A percentile compares a stretch with the other conserved stretches of the same genome.
Evolutionary conservation across 805 yeast genomes (phyloP).

Genomic region (Monosporozyma yasuniensis): DNA sequence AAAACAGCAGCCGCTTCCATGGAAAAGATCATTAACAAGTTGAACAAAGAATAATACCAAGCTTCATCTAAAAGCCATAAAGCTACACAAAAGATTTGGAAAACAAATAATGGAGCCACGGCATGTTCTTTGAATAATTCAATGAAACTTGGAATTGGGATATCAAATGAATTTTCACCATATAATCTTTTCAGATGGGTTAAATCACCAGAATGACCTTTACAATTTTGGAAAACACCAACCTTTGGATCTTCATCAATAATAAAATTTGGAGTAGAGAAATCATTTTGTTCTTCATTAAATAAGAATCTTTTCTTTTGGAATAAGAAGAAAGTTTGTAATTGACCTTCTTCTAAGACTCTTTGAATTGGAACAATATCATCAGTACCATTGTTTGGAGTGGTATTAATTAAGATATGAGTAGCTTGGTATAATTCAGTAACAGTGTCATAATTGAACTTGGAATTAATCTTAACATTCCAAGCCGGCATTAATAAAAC

Average conservation of each 20-base stretch:
- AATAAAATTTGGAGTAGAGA: constrained; percentile 72
- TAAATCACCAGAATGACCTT: constrained; percentile 50
- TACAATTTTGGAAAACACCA: constrained; percentile 43
- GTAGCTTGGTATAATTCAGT: constrained; percentile 51
- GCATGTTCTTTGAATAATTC: constrained; percentile 96
- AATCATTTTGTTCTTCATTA: constrained; percentile 42
- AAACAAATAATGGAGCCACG: constrained; percentile 94
- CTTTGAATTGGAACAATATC: constrained; percentile 62
- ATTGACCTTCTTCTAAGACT: constrained; percentile 44
- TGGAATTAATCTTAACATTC: constrained; percentile 64
- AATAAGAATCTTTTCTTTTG: constrained; percentile 87
- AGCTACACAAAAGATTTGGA: constrained; percentile 91
- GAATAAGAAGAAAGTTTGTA: constrained; percentile 65
- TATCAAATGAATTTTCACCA: constrained; percentile 85
- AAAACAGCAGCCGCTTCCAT: constrained; percentile 92
- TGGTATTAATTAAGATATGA: constrained; percentile 68
- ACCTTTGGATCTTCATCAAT: constrained; percentile 53
- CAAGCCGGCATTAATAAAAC: constrained; percentile 90
- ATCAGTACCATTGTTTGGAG: constrained; percentile 78
- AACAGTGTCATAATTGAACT: constrained; percentile 58
- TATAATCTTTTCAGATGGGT: constrained; percentile 46
- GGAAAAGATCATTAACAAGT: constrained; percentile 82
- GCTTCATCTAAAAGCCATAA: constrained; percentile 94
- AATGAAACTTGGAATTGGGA: constrained; percentile 84
- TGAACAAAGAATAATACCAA: constrained; percentile 91